These are phyloP conservation scores for Starmerella potacharoeniae DNA, from an alignment of 805 yeast genomes.

Conservation along the genomic window DNA sequence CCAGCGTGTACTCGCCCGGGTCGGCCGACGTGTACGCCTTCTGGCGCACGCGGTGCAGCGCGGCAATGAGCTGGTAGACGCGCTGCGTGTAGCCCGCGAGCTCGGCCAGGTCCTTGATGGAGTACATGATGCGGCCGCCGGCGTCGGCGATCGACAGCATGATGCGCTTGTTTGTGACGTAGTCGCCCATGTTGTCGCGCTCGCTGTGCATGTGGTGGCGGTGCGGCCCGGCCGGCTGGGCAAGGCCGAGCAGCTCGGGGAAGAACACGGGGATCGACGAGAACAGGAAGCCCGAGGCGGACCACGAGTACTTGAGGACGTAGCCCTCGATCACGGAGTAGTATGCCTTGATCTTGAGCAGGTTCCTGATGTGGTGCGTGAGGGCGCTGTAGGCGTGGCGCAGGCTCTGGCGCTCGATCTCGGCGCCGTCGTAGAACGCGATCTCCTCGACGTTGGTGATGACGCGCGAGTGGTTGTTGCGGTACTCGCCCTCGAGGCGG, in stretches of 20 bases:
- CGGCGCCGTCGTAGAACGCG: constrained; percentile 84
- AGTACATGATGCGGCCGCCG: constrained; percentile 86
- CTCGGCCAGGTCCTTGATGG: constrained; percentile 84
- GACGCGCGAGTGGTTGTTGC: constrained; percentile 72
- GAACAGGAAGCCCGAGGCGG: constrained; percentile 85
- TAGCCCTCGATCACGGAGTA: constrained; percentile 76
- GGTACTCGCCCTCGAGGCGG: constrained; percentile 75
- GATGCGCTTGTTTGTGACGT: constrained; percentile 79
- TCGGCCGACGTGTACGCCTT: constrained; percentile 23
- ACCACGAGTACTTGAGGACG: constrained; percentile 83
- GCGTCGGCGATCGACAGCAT: constrained; percentile 91
- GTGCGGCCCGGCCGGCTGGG: constrained; percentile 8
- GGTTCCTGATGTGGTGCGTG: constrained; percentile 41
- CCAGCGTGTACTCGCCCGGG: constrained; percentile 25
- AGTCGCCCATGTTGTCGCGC: constrained; percentile 60
- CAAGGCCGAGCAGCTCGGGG: constrained; percentile 31
- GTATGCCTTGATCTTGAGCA: constrained; percentile 47
- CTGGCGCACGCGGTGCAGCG: constrained; percentile 73
- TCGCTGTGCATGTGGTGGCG: constrained; percentile 9
- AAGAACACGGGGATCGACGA: constrained; percentile 80
- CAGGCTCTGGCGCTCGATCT: constrained; percentile 61
- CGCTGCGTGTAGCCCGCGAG: constrained; percentile 84
- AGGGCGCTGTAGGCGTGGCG: constrained; percentile 46
- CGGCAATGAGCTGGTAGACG: constrained; percentile 62
- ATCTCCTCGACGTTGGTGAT: constrained; percentile 87